Evolutionary conservation across 1,284 basidiomycete species (phyloP), one percentile per base, ranked within the genome.

Genomic region (Papiliotrema laurentii): DNA sequence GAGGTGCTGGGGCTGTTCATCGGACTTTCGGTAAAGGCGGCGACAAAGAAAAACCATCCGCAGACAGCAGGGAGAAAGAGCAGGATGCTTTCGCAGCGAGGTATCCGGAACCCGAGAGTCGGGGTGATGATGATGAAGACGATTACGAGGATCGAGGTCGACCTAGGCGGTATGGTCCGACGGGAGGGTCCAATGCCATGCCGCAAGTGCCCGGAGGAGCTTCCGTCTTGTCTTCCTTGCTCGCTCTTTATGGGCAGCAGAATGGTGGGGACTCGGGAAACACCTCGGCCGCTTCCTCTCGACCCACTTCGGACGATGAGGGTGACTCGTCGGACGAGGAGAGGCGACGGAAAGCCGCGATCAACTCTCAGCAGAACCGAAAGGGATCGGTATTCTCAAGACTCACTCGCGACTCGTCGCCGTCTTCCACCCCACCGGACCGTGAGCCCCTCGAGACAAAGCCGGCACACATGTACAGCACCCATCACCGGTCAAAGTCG

Each of bases 241-340:
- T 74, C 4, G 65, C 71, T 2, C 50, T 74, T 27, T 72, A 74
- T 39, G 56, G 58, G 24, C 62, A 68, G 42, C 58, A 61, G 27
- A 51, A 66, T 24, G 58, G 56, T 10, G 51, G 51, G 35, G 52
- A 58, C 33, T 68, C 65, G 5, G 63, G 56, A 5, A 51, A 50
- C 3, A 69, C 71, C 2, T 72, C 71, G 1, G 70, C 68, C 1
- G 63, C 61, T 11, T 65, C 58, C 27, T 72, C 69, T 19, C 61
- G 69, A 18, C 63, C 69, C 24, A 57, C 57, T 1, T 61, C 64
- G 9, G 54, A 61, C 9, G 57, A 61, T 31, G 58, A 55, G 18
- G 49, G 56, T 13, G 61, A 58, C 2, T 53, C 56, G 21, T 60
- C 60, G 13, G 54, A 60, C 26, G 46, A 47, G n/a, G 34, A 37